phyloP scores from a whole-genome alignment of 2,329 filamentous ascomycete genomes.

The Pseudogymnoascus sp. region DNA sequence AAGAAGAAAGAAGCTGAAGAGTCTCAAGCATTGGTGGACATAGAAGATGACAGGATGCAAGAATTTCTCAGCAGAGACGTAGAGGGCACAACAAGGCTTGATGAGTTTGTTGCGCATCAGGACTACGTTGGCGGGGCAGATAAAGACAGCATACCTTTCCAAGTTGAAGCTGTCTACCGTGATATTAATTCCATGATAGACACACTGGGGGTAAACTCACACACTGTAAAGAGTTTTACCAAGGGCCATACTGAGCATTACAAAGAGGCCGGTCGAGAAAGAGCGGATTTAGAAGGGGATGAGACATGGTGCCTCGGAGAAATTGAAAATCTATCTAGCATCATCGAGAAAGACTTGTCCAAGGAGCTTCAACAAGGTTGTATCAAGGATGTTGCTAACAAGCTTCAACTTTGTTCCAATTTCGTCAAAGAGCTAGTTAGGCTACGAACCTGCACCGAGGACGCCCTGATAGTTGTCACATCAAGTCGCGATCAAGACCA shows the following conservation, averaged over 20 bases:
- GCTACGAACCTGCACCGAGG: constrained; percentile 67
- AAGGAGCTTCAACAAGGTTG: constrained; percentile 58
- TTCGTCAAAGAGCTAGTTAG: constrained; percentile 63
- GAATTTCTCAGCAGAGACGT: constrained; percentile 53
- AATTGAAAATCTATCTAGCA: constrained; percentile 57
- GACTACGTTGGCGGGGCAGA: constrained; percentile 41
- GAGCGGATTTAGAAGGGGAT: constrained; percentile 59
- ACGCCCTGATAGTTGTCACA: constrained; percentile 69
- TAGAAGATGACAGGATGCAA: constrained; percentile 63
- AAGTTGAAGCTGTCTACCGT: constrained; percentile 62
- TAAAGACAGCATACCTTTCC: constrained; percentile 49
- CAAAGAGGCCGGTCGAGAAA: constrained; percentile 47
- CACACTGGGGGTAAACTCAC: constrained; percentile 77
- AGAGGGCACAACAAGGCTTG: constrained; percentile 53
- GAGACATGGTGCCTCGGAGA: constrained; percentile 72
- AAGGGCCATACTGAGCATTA: constrained; percentile 55
- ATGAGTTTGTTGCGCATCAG: constrained; percentile 60
- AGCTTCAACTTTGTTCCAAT: constrained; percentile 60
- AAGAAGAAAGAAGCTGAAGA: constrained; percentile 51
- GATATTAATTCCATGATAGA: constrained; percentile 94
- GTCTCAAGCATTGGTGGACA: constrained; percentile 51
- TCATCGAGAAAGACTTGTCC: constrained; percentile 59
- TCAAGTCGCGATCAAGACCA: constrained; percentile 61
- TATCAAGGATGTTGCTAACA: constrained; percentile 59
- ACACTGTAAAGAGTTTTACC: constrained; percentile 50